Evolutionary conservation across 2,329 filamentous ascomycete genomes (phyloP).

Genomic region (Aspergillus aculeatinus): DNA sequence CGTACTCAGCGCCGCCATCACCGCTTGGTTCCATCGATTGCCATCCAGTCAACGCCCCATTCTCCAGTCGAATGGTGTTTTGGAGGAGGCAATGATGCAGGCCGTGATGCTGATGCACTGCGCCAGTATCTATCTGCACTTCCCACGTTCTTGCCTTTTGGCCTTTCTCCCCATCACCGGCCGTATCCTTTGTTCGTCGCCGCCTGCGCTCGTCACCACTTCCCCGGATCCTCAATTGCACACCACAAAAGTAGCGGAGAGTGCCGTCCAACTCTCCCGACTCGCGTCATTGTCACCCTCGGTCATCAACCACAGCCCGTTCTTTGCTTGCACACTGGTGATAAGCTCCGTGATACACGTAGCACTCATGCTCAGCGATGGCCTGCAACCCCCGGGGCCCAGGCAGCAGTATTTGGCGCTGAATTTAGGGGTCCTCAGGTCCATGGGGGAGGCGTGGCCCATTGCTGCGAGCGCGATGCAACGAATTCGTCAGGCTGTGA

Average conservation of each 20-base stretch:
- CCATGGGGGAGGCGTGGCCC: constrained; percentile 6
- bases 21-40: constrained; percentile 7
- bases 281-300: constrained; percentile 4
- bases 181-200: constrained; percentile 1
- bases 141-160: constrained; percentile 4
- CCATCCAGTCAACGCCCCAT: background rate
- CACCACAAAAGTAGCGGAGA: background rate
- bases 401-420: constrained; percentile 1
- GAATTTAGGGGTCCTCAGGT: constrained; percentile 8
- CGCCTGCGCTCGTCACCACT: background rate
- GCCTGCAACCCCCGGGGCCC: background rate
- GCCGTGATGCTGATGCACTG: constrained; percentile 12
- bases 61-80: background rate
- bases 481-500: constrained; percentile 1
- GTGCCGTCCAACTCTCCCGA: constrained; percentile 2
- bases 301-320: constrained; percentile 4
- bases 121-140: constrained; percentile 13
- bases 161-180: constrained; percentile 6
- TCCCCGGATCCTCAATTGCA: constrained; percentile 2
- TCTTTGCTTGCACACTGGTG: constrained; percentile 9
- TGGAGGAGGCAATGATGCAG: constrained; percentile 8
- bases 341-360: constrained; percentile 12
- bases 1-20: background rate
- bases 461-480: constrained; percentile 4
- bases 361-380: constrained; percentile 1